A percentile compares a stretch with the other conserved stretches of the same genome.
Evolutionary conservation across 257 asterid genomes (phyloP).

Genomic region (Thymus mandschuricus): DNA sequence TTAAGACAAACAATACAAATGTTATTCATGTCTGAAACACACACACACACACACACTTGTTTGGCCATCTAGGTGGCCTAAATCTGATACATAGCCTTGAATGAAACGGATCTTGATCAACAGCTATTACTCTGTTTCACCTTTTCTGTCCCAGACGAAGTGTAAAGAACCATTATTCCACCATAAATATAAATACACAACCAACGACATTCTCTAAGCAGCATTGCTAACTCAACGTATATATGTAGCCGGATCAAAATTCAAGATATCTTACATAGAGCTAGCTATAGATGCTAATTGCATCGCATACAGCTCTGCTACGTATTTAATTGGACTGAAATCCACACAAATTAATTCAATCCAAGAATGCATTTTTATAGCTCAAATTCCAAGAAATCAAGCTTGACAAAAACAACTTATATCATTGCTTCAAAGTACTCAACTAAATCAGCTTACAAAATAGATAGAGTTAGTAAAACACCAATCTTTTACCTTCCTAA

Average conservation of each 20-base stretch:
- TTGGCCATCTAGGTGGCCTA: neutral
- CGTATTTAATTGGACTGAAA: neutral
- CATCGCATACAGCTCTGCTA: neutral
- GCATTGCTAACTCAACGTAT: neutral
- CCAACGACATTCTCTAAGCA: slow-evolving; percentile 5
- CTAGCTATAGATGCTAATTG: neutral
- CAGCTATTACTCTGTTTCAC: neutral
- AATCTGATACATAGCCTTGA: neutral
- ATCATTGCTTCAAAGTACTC: too few relatives aligned
- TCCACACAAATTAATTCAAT: neutral
- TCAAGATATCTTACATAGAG: neutral
- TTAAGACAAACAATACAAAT: neutral
- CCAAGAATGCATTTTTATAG: slow-evolving; percentile 8
- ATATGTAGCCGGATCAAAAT: too few relatives aligned
- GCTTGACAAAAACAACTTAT: too few relatives aligned
- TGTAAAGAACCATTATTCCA: neutral
- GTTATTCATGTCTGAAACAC: neutral
- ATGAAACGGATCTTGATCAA: neutral
- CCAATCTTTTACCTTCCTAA: too few relatives aligned
- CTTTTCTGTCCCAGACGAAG: neutral
- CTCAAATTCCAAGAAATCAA: neutral
- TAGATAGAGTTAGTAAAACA: too few relatives aligned
- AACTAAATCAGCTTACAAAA: too few relatives aligned
- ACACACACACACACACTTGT: neutral
- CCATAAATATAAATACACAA: neutral